These are phyloP conservation scores for Erodium texanum DNA, from an alignment of 441 rosid genomes.

Conservation along the genomic window DNA sequence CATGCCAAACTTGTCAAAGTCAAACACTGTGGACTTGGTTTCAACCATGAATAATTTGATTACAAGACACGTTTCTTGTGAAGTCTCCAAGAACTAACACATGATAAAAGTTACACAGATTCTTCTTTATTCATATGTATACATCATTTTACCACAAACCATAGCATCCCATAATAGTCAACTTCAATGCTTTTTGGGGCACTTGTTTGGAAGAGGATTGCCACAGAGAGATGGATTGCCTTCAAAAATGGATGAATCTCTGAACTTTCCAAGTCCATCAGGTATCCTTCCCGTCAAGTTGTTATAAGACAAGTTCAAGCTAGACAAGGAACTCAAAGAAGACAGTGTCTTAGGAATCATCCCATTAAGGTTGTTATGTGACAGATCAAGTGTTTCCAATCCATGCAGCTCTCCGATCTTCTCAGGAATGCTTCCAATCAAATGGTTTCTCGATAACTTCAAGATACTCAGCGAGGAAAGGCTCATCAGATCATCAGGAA, in stretches of 20 bases:
- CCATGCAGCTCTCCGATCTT: slow-evolving; percentile 24
- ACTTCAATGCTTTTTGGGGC: slow-evolving; percentile 11
- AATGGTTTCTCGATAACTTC: slow-evolving; percentile 35
- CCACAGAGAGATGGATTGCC: slow-evolving; percentile 39
- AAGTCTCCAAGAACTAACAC: no score
- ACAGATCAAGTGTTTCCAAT: slow-evolving; percentile 46
- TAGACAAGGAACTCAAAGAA: slow-evolving; percentile 20
- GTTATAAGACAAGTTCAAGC: slow-evolving; percentile 34
- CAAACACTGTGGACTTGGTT: no score
- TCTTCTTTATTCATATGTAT: background rate
- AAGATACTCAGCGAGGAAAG: slow-evolving; percentile 30
- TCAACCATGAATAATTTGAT: no score
- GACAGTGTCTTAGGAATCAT: slow-evolving; percentile 33
- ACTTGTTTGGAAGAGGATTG: slow-evolving; percentile 26
- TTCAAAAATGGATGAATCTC: slow-evolving; percentile 31
- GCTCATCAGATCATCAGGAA: slow-evolving; percentile 35
- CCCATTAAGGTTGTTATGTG: slow-evolving; percentile 30
- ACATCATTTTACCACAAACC: background rate
- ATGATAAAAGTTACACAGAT: no score
- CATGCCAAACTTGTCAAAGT: no score
- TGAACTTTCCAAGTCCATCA: slow-evolving; percentile 27
- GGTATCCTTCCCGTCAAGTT: slow-evolving; percentile 37
- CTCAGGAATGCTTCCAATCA: slow-evolving; percentile 28
- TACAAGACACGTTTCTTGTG: no score
- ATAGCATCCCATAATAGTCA: background rate